Base-by-base conservation (phyloP, 106 monocot species). In the Apostasia shenzhenica region DNA sequence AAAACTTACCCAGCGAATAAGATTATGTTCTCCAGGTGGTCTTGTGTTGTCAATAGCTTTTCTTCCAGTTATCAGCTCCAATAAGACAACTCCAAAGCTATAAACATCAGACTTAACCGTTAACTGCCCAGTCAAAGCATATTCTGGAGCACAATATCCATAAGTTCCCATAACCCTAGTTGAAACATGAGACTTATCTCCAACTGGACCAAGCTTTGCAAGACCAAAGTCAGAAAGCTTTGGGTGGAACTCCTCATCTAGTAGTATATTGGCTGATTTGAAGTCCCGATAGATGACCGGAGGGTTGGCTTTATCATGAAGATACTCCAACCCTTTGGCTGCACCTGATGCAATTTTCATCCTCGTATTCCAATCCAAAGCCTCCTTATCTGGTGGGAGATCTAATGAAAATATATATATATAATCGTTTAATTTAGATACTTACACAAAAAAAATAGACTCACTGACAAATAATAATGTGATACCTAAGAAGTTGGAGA, bases 121-220 rank as follows among this genome's bases (percentile, higher is more conserved):
- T 7, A 91, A 67, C 14, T 87, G 84, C 69, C 91, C 91, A 0
- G 91, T 91, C 87, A 91, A 84, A 14, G 86, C 86, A 80, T 91
- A 91, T 72, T 91, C 91, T 1, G 91, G 91, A 43, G 91, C 91
- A 75, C 87, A 91, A 71, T 91, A 91, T 48, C 91, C 91, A 70
- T 91, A 84, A 5, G 91, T 91, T 62, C 91, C 91, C 91, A 91
- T 91, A 49, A 91, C 87, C 64, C 91, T 72, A 56, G 91, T 91
- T 8, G 91, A 87, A 53, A 91, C 91, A 70, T 91, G 91, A 40
- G 91, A 82, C 39, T 87, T 84, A 41, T 91, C 91, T 45, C 91
- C 91, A 52, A 80, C 77, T 42, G 91, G 91, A 63, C 91, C 91
- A 41, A 87, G 84, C 58, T 91, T 91, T 56, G 91, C 91, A 41